Evolutionary conservation across 345 rosid genomes (phyloP).

Genomic region (Alliaria petiolata): DNA sequence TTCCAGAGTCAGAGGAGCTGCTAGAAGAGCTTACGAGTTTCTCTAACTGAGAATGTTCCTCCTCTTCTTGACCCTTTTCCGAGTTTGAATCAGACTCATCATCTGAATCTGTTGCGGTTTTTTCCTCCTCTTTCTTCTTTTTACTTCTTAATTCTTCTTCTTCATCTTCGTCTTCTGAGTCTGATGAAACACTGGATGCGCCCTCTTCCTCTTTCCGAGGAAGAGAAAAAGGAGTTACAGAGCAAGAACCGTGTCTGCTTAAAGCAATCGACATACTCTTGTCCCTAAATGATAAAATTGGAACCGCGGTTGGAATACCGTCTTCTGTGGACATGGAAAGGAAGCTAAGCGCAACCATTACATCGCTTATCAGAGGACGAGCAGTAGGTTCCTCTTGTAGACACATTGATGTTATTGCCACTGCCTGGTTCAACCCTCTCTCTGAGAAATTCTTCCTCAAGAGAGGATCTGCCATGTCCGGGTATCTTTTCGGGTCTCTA

Average conservation of each 20-base stretch:
- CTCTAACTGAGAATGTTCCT: conserved; percentile 10
- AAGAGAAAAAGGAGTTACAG: conserved; percentile 13
- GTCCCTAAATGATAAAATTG: conserved; percentile 29
- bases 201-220: conserved; percentile 23
- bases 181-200: conserved; percentile 14
- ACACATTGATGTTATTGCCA: conserved; percentile 89
- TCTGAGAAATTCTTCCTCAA: conserved; percentile 51
- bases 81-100: conserved; percentile 19
- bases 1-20: conserved; percentile 21
- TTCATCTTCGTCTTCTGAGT: conserved; percentile 3
- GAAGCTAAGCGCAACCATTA: conserved; percentile 64
- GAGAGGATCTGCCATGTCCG: conserved; percentile 74
- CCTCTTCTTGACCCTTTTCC: conserved; percentile 12
- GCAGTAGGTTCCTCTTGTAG: conserved; percentile 70
- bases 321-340: conserved; percentile 43
- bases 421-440: conserved; percentile 74
- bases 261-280: conserved; percentile 35
- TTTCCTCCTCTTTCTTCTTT: conserved; percentile 3
- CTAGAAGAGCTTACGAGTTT: conserved; percentile 14
- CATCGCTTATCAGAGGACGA: conserved; percentile 78
- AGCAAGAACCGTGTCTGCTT: conserved; percentile 33
- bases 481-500: conserved; percentile 61
- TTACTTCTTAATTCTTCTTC: too few relatives aligned
- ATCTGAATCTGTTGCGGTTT: not conserved
- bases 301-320: conserved; percentile 22